phyloP scores from a whole-genome alignment of 75 land plant genomes.

The Selaginella moellendorffii region DNA sequence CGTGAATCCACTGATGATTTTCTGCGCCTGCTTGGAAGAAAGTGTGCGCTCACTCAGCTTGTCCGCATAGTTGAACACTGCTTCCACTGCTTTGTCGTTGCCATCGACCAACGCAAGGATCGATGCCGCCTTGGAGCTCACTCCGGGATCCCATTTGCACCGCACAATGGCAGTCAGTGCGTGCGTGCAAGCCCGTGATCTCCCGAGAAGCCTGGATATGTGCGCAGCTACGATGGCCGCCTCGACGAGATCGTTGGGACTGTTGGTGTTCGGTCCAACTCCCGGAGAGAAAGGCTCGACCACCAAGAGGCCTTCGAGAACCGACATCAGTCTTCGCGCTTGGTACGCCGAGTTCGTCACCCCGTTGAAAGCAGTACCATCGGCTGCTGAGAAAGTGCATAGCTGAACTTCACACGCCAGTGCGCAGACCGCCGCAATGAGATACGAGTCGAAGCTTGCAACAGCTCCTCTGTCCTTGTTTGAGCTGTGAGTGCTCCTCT shows the following conservation, averaged over 20 bases:
- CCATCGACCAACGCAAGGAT: slow-evolving; percentile 56
- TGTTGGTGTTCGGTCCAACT: slow-evolving; percentile 34
- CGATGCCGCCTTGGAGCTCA: slow-evolving; percentile 49
- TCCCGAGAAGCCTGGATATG: slow-evolving; percentile 57
- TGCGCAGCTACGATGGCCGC: slow-evolving; percentile 94
- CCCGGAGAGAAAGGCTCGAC: slow-evolving; percentile 62
- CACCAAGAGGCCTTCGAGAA: slow-evolving; percentile 65
- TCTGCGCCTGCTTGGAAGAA: not conserved
- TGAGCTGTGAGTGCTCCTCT: not conserved
- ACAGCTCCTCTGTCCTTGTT: slow-evolving; percentile 67
- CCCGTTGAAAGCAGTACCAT: slow-evolving; percentile 31
- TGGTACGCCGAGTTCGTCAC: slow-evolving; percentile 42
- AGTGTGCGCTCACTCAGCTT: slow-evolving; percentile 18
- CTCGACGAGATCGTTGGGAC: slow-evolving; percentile 82
- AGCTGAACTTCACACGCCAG: slow-evolving; percentile 86
- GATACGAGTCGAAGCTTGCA: slow-evolving; percentile 80
- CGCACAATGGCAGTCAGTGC: slow-evolving; percentile 57
- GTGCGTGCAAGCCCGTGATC: slow-evolving; percentile 80
- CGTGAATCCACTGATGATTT: not conserved
- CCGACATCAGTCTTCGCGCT: slow-evolving; percentile 52
- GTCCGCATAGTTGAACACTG: slow-evolving; percentile 44
- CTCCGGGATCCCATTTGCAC: slow-evolving; percentile 69
- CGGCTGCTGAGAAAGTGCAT: slow-evolving; percentile 39
- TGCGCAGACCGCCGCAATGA: slow-evolving; percentile 85
- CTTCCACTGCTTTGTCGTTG: slow-evolving; percentile 69